Evolutionary conservation across 495 filamentous ascomycete species (phyloP).

Genomic region (Penicillium verhagenii): DNA sequence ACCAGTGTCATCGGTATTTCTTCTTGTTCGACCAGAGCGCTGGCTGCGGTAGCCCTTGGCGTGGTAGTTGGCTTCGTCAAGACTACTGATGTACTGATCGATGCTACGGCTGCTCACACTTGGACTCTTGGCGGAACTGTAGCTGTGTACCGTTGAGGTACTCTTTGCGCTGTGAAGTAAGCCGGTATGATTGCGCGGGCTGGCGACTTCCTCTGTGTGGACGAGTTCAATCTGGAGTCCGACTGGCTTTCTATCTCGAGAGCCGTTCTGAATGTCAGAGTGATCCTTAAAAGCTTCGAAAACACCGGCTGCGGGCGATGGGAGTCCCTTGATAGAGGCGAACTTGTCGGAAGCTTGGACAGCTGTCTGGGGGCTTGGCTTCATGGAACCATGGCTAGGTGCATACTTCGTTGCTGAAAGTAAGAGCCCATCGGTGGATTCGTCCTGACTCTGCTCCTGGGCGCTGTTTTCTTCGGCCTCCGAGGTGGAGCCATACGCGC

Average conservation of each 20-base stretch:
- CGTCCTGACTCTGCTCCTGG: conserved; percentile 31
- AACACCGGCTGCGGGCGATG: conserved; percentile 55
- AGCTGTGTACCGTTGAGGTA: conserved; percentile 49
- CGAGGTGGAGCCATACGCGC: conserved; percentile 49
- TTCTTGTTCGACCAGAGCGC: conserved; percentile 58
- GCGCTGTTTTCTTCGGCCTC: conserved; percentile 42
- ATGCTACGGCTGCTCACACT: conserved; percentile 63
- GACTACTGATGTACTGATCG: conserved; percentile 84
- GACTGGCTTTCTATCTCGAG: conserved; percentile 77
- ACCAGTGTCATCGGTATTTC: conserved; percentile 49
- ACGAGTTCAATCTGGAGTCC: conserved; percentile 74
- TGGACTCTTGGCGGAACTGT: conserved; percentile 48
- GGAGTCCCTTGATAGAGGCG: conserved; percentile 51
- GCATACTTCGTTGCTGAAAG: conserved; percentile 54
- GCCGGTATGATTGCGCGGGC: conserved; percentile 21
- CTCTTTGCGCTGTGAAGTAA: conserved; percentile 44
- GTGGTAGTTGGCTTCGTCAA: conserved; percentile 72
- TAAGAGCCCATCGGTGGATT: conserved; percentile 31
- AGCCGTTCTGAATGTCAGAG: conserved; percentile 62
- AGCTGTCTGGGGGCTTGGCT: conserved; percentile 52
- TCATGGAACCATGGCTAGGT: conserved; percentile 37
- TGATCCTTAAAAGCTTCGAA: conserved; percentile 59
- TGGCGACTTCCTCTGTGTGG: conserved; percentile 45
- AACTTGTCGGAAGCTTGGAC: conserved; percentile 47
- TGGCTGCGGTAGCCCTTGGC: conserved; percentile 52